Evolutionary conservation across 2,329 filamentous ascomycete species (phyloP), one percentile per base, ranked within the genome.

Genomic region (Teratosphaeriaceae sp.): DNA sequence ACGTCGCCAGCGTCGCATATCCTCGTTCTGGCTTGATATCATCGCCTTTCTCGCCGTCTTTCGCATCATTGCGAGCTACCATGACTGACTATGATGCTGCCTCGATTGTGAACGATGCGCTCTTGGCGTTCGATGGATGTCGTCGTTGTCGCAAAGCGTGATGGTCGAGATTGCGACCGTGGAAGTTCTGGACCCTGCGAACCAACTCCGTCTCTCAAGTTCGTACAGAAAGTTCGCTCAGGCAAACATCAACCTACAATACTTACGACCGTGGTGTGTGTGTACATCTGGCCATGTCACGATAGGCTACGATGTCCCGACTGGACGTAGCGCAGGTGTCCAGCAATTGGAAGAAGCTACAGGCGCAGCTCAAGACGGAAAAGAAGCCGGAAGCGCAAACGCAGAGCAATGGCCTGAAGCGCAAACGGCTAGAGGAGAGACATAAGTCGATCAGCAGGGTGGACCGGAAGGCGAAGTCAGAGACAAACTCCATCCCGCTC

Each of bases 1-100:
- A 74, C 22, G 88, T 90, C 56, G 88, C 84, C 49, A 92, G 71
- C 26, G 88, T 96, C 54, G 89, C 88, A 60, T 82, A 82, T 43
- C 88, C 84, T 62, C 83, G 94, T 65, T 90, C 78, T 23, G 79
- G 71, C 41, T 77, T 76, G 40, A 44, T 46, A 29, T 61, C 60
- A 7, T 60, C 59, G 35, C 55, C 55, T 27, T 53, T 51, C n/a
- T 42, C 54, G 43, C 53, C 56, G 44, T 50, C 48, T 42, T 58
- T 57, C 15, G 26, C 31, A 47, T 59, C 68, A 63, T 79, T 75
- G 51, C 72, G 69, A 54, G 70, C 72, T 53, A 71, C 76, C 77
- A 80, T 80, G 41, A 30, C 48, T 45, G 44, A 6, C 5, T 13
- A 7, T n/a, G 3, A n/a, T 15, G 3, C 11, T 24, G 19, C 18